Evolutionary conservation across 169 alveolate species (phyloP).

Genomic region (Eimeria acervulina): DNA sequence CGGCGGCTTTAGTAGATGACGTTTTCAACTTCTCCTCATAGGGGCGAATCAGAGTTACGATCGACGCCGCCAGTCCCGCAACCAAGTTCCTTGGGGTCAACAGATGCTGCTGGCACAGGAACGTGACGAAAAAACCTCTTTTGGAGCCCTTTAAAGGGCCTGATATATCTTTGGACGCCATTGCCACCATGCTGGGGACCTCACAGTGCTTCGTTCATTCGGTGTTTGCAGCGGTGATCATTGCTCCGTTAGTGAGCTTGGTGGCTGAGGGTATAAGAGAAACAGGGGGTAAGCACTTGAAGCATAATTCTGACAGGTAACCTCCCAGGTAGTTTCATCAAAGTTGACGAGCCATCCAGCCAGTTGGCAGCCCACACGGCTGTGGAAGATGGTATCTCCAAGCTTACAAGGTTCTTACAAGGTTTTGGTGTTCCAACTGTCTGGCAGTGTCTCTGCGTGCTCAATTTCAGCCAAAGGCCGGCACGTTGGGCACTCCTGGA

Average conservation of each 20-base stretch:
- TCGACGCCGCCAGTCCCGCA: conserved; percentile 20
- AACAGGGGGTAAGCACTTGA: neutral
- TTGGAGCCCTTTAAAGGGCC: neutral
- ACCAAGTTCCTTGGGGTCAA: neutral
- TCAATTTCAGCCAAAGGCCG: neutral
- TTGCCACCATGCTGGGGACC: conserved; percentile 24
- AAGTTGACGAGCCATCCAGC: neutral
- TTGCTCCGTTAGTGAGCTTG: neutral
- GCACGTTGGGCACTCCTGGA: neutral
- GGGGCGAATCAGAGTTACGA: neutral
- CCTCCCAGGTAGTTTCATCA: neutral
- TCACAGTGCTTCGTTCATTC: neutral
- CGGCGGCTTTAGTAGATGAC: neutral
- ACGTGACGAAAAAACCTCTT: neutral
- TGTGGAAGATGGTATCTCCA: neutral
- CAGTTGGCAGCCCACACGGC: neutral
- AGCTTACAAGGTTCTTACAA: neutral
- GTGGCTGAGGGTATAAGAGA: conserved; percentile 1
- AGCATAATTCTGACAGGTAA: neutral
- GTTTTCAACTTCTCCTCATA: neutral
- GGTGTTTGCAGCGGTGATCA: neutral
- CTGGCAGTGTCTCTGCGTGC: neutral
- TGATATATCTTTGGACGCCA: neutral
- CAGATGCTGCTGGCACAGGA: neutral
- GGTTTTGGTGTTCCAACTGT: neutral